phyloP scores from a whole-genome alignment of 306 rosid genomes.

The Heteromeles arbutifolia region DNA sequence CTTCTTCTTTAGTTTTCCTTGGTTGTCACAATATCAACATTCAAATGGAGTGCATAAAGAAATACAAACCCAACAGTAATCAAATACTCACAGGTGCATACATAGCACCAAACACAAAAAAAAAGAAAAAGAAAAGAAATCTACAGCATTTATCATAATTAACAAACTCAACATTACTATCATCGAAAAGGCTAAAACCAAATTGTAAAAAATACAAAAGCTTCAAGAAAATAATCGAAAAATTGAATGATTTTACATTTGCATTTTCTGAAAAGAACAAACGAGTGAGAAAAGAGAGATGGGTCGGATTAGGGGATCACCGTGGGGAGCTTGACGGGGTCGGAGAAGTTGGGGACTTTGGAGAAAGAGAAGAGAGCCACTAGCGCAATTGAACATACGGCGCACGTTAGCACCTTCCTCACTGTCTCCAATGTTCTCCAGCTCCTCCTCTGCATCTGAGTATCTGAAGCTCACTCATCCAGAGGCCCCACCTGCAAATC shows the following conservation, averaged over 20 bases:
- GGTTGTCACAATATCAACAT: background rate
- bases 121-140: background rate
- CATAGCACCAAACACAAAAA: background rate
- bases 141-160: background rate
- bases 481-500: background rate
- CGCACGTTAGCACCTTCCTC: slow-evolving; percentile 58
- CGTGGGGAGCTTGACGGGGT: slow-evolving; percentile 51
- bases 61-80: background rate
- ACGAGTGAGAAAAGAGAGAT: background rate
- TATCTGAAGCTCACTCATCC: slow-evolving; percentile 1
- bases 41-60: background rate
- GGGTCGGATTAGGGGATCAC: slow-evolving; percentile 23
- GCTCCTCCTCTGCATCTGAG: slow-evolving; percentile 58
- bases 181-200: background rate
- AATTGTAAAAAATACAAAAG: background rate
- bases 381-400: slow-evolving; percentile 45
- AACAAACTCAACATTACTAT: background rate
- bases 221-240: background rate
- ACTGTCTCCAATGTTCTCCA: slow-evolving; percentile 35
- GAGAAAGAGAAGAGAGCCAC: slow-evolving; percentile 57
- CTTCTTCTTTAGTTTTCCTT: background rate
- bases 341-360: slow-evolving; percentile 49
- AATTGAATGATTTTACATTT: background rate
- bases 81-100: background rate
- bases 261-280: background rate